phyloP scores from a whole-genome alignment of 768 basidiomycete species.

The Pisolithus marmoratus region DNA sequence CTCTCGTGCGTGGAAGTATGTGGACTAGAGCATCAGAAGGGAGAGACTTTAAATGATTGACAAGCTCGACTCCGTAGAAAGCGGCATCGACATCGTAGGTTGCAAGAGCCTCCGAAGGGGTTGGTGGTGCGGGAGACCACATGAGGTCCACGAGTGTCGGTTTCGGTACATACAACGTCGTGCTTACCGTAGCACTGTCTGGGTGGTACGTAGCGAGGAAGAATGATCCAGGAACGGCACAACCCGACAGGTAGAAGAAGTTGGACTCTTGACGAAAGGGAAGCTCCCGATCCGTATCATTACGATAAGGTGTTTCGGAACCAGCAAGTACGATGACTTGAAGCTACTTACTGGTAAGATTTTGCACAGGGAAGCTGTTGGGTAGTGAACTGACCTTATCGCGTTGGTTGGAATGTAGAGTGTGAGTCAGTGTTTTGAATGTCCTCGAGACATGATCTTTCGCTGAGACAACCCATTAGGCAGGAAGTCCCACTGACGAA shows the following conservation, averaged over 20 bases:
- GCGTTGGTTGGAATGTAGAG: slow-evolving; percentile 45
- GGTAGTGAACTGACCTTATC: slow-evolving; percentile 39
- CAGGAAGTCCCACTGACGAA: not conserved
- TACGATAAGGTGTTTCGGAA: slow-evolving; percentile 54
- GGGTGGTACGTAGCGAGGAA: slow-evolving; percentile 56
- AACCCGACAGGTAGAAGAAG: slow-evolving; percentile 84
- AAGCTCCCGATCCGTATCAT: slow-evolving; percentile 84
- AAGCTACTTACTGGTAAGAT: slow-evolving; percentile 36
- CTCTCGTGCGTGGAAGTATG: slow-evolving; percentile 42
- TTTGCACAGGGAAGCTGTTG: not conserved
- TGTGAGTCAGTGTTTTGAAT: slow-evolving; percentile 43
- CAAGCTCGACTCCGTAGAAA: slow-evolving; percentile 43
- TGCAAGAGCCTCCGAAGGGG: slow-evolving; percentile 48
- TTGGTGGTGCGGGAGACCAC: slow-evolving; percentile 85
- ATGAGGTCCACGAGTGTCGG: slow-evolving; percentile 68
- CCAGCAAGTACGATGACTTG: slow-evolving; percentile 68
- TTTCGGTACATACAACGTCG: slow-evolving; percentile 76
- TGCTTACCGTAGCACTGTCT: slow-evolving; percentile 39
- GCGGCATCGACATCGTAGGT: slow-evolving; percentile 60
- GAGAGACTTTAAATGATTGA: slow-evolving; percentile 40
- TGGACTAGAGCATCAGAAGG: slow-evolving; percentile 58
- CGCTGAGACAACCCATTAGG: slow-evolving; percentile 28
- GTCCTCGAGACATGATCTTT: slow-evolving; percentile 48
- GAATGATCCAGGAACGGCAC: slow-evolving; percentile 64
- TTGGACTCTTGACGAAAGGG: slow-evolving; percentile 75